Base-by-base conservation (phyloP, 768 basidiomycete species). In the Suillus weaverae region DNA sequence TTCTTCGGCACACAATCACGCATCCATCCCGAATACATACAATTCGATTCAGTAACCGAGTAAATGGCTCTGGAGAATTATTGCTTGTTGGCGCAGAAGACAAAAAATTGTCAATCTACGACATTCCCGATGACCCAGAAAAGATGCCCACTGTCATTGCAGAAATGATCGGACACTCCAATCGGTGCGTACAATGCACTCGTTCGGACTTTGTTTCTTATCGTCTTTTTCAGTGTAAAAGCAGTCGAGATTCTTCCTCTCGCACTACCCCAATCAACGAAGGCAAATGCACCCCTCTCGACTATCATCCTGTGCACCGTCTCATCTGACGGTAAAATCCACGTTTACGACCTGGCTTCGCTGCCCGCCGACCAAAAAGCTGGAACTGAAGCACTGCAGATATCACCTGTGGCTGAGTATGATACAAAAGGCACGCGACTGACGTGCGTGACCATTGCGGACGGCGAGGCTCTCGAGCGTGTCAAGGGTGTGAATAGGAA, bases 61-160 rank as follows among this genome's bases (percentile, higher is more conserved):
- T 85, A 0, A 77, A 79, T 32, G 84, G 83, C 2, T 75, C 79
- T 0, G 85, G 84, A 48, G 91, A 95, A 70, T 74, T 96, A 38
- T 79, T 98, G 8, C 81, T 97, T 60, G 92, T 89, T 8, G 92
- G 87, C 3, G 95, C 91, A 6, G 97, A 99, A 77, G 95, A 98
- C 74, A 94, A 91, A 69, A 92, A 92, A 70, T 80, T 94, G 2
- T 85, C 94, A 2, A 78, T 95, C 11, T 98, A 96, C 77, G 83
- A 84, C 56, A 67, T 92, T 36, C 80, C 81, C 5, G 71, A 78
- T 16, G 82, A 87, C 62, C 74, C 75, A 3, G 75, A 81, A 9
- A 72, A 70, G 6, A 62, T 79, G 2, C 90, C 91, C 1, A 80
- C 71, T 8, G 76, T 94, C n/a, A 78, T 92, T 33, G 92, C 91